Percentiles rank a stretch among this genome's conserved stretches.
These are phyloP conservation scores for Oryza officinalis DNA, from an alignment of 176 grass and related monocot genomes.

Conservation along the genomic window DNA sequence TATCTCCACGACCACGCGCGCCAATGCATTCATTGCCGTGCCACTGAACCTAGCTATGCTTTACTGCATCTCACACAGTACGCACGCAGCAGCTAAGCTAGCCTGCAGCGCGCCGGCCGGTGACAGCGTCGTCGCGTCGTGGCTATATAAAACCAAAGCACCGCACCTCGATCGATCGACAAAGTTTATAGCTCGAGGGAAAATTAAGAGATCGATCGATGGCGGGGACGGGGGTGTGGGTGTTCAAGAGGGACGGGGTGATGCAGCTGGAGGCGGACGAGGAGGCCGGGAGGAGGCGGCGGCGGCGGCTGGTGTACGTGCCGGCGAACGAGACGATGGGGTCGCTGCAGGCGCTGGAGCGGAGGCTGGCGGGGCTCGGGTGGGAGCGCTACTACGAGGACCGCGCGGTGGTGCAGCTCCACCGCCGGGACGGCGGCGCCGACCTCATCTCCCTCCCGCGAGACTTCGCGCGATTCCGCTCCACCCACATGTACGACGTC, in stretches of 20 bases:
- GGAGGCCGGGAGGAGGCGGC: conserved; percentile 2
- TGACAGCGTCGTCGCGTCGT: too few relatives aligned
- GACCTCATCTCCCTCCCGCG: conserved; percentile 59
- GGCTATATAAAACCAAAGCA: too few relatives aligned
- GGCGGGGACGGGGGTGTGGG: conserved; percentile 43
- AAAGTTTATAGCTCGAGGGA: too few relatives aligned
- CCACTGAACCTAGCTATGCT: too few relatives aligned
- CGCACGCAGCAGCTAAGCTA: too few relatives aligned
- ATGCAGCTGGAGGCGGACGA: not conserved
- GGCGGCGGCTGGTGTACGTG: conserved; percentile 32
- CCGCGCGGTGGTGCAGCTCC: conserved; percentile 46
- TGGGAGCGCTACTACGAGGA: conserved; percentile 64
- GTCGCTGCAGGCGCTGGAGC: conserved; percentile 37
- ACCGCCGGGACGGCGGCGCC: conserved; percentile 33
- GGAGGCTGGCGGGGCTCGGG: conserved; percentile 35
- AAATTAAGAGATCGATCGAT: not conserved
- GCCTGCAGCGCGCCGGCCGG: too few relatives aligned
- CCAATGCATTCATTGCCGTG: too few relatives aligned
- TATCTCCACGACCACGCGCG: too few relatives aligned
- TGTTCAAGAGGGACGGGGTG: conserved; percentile 47
- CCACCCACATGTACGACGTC: conserved; percentile 61
- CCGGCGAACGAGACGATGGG: conserved; percentile 39
- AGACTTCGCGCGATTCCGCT: conserved; percentile 48
- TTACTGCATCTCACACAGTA: too few relatives aligned
- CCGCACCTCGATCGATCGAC: too few relatives aligned